Conservation (phyloP, 768 basidiomycete genomes). For the Tylopilus plumbeoviolaceoides region DNA sequence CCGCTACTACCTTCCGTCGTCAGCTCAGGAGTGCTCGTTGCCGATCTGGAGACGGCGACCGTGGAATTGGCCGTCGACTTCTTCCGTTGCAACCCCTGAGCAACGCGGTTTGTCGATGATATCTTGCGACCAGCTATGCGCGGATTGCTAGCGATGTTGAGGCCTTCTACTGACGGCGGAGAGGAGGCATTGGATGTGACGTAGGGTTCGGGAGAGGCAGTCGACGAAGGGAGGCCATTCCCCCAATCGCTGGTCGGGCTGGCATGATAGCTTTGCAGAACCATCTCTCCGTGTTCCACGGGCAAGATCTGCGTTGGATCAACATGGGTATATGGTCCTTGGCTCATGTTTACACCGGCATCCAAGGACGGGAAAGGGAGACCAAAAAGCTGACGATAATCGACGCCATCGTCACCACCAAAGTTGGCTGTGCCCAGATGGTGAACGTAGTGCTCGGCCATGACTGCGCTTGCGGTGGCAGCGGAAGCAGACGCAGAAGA, state of each 20-base stretch:
- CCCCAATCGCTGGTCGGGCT: slow-evolving; percentile 86
- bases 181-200: slow-evolving; percentile 67
- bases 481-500: slow-evolving; percentile 63
- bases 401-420: slow-evolving; percentile 54
- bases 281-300: slow-evolving; percentile 38
- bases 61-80: slow-evolving; percentile 35
- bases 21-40: slow-evolving; percentile 67
- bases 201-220: slow-evolving; percentile 74
- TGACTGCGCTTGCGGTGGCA: slow-evolving; percentile 57
- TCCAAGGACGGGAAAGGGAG: slow-evolving; percentile 59
- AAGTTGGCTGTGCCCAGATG: slow-evolving; percentile 48
- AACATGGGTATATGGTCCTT: slow-evolving; percentile 70
- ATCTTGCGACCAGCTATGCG: slow-evolving; percentile 51
- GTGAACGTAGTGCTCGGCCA: slow-evolving; percentile 72
- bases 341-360: slow-evolving; percentile 34
- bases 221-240: slow-evolving; percentile 64
- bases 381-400: slow-evolving; percentile 62
- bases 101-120: slow-evolving; percentile 57
- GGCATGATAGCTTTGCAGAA: slow-evolving; percentile 55
- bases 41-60: slow-evolving; percentile 40
- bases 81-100: slow-evolving; percentile 53
- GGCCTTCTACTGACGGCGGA: slow-evolving; percentile 62
- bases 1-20: slow-evolving; percentile 30
- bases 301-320: slow-evolving; percentile 86
- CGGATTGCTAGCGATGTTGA: slow-evolving; percentile 26